These are phyloP conservation scores for Ascochyta koolunga DNA, from an alignment of 2,329 filamentous ascomycete genomes.

Conservation along the genomic window DNA sequence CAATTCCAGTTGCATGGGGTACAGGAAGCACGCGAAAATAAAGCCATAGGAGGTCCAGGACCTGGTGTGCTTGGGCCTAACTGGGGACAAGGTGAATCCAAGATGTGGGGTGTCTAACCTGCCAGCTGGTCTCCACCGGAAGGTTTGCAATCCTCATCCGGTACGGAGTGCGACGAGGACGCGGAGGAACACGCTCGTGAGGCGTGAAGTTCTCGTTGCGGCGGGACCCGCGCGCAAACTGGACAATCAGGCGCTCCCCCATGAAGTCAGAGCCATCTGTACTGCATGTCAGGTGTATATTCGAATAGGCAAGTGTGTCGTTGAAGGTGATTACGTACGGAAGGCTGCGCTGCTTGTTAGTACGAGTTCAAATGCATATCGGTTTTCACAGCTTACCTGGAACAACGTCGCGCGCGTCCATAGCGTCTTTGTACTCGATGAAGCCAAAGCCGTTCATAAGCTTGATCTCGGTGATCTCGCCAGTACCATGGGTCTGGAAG, in stretches of 20 bases:
- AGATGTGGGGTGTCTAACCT: slow-evolving; percentile 80
- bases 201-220: slow-evolving; percentile 69
- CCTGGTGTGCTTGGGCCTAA: slow-evolving; percentile 46
- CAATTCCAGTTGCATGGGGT: slow-evolving; percentile 43
- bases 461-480: slow-evolving; percentile 98
- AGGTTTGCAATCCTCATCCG: slow-evolving; percentile 98
- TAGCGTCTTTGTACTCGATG: slow-evolving; percentile 98
- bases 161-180: slow-evolving; percentile 91
- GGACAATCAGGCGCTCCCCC: slow-evolving; percentile 95
- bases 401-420: slow-evolving; percentile 98
- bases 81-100: slow-evolving; percentile 51
- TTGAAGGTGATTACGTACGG: slow-evolving; percentile 55
- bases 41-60: slow-evolving; percentile 46
- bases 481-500: slow-evolving; percentile 93
- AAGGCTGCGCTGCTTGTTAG: slow-evolving; percentile 55
- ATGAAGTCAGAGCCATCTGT: slow-evolving; percentile 97
- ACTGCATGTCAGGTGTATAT: slow-evolving; percentile 22
- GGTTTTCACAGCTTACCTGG: slow-evolving; percentile 72
- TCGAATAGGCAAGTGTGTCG: not conserved
- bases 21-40: slow-evolving; percentile 42
- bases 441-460: slow-evolving; percentile 99
- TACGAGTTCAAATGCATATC: slow-evolving; percentile 12
- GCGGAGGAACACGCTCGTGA: slow-evolving; percentile 70
- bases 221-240: slow-evolving; percentile 91
- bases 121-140: slow-evolving; percentile 98